Conservation (phyloP, 1,284 basidiomycete species). For the Macrocystidia cucumis region DNA sequence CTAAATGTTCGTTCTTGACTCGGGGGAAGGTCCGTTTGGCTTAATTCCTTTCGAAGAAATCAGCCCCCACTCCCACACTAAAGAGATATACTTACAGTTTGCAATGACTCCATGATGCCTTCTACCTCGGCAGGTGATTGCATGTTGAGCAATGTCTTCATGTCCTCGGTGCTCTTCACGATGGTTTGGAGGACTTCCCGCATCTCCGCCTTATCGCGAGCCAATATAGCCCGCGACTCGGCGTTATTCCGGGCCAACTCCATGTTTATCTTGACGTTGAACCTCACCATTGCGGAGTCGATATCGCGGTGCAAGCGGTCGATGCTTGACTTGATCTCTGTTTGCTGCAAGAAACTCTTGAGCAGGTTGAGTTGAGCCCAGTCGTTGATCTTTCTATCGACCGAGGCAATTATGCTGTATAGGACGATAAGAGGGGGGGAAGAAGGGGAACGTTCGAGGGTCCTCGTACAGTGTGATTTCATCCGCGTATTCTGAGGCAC, state of each 20-base stretch:
- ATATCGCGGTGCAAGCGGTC: slow-evolving; percentile 29
- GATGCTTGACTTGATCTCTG: slow-evolving; percentile 31
- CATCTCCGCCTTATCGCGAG: slow-evolving; percentile 28
- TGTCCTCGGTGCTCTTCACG: slow-evolving; percentile 23
- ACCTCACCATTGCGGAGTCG: slow-evolving; percentile 24
- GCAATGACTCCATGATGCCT: slow-evolving; percentile 32
- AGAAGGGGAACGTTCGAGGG: slow-evolving; percentile 3
- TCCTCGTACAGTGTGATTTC: slow-evolving; percentile 29
- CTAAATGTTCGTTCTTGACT: slow-evolving; percentile 23
- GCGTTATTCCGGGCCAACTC: neutral
- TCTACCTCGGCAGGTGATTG: slow-evolving; percentile 22
- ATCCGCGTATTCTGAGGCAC: slow-evolving; percentile 21
- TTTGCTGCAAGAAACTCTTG: slow-evolving; percentile 28
- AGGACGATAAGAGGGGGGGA: slow-evolving; percentile 1
- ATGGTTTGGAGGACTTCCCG: slow-evolving; percentile 26
- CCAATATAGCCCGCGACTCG: slow-evolving; percentile 18
- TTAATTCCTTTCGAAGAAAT: slow-evolving; percentile 23
- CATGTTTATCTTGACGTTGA: slow-evolving; percentile 20
- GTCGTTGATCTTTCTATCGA: slow-evolving; percentile 23
- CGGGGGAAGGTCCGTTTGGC: slow-evolving; percentile 21
- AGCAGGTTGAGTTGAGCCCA: slow-evolving; percentile 29
- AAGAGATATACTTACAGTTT: slow-evolving; percentile 22
- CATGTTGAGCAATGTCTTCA: slow-evolving; percentile 20
- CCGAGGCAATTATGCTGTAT: slow-evolving; percentile 25
- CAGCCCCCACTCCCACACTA: neutral